phyloP scores from a whole-genome alignment of 1,139 yeast genomes.

The Yamadazyma oceani region DNA sequence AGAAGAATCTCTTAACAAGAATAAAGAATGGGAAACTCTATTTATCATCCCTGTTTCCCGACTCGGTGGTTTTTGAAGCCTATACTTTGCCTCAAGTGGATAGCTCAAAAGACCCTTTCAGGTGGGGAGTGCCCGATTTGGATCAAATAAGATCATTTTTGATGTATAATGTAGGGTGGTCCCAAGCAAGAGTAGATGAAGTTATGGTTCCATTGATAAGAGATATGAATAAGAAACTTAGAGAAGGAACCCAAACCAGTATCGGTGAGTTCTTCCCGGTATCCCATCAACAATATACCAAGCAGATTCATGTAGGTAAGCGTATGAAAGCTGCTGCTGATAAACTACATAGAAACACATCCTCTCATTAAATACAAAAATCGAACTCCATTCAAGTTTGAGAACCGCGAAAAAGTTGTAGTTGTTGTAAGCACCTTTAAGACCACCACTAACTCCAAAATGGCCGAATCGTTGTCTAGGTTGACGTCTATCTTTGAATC shows the following conservation, averaged over 20 bases:
- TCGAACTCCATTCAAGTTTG: constrained; percentile 1
- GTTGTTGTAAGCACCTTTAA: too few species aligned
- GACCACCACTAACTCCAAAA: too few species aligned
- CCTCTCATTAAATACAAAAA: neutral
- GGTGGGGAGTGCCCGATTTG: constrained; percentile 89
- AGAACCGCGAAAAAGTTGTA: too few species aligned
- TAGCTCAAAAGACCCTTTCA: constrained; percentile 68
- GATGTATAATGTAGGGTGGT: constrained; percentile 79
- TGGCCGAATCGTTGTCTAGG: constrained; percentile 45
- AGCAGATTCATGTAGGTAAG: constrained; percentile 54
- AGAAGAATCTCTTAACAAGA: constrained; percentile 52
- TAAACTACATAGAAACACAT: constrained; percentile 37
- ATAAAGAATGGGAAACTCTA: constrained; percentile 62
- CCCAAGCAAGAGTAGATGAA: constrained; percentile 72
- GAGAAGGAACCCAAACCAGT: constrained; percentile 56
- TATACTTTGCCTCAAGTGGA: constrained; percentile 83
- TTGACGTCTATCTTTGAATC: constrained; percentile 62
- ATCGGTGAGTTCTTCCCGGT: constrained; percentile 61
- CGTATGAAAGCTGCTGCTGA: constrained; percentile 59
- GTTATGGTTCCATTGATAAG: constrained; percentile 85
- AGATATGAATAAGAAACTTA: constrained; percentile 64
- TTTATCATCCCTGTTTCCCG: constrained; percentile 70
- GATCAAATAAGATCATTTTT: constrained; percentile 75
- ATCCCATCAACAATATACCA: constrained; percentile 43
- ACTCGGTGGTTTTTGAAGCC: constrained; percentile 65